phyloP scores from a whole-genome alignment of 345 rosid genomes.

The Eutrema yunnanense region DNA sequence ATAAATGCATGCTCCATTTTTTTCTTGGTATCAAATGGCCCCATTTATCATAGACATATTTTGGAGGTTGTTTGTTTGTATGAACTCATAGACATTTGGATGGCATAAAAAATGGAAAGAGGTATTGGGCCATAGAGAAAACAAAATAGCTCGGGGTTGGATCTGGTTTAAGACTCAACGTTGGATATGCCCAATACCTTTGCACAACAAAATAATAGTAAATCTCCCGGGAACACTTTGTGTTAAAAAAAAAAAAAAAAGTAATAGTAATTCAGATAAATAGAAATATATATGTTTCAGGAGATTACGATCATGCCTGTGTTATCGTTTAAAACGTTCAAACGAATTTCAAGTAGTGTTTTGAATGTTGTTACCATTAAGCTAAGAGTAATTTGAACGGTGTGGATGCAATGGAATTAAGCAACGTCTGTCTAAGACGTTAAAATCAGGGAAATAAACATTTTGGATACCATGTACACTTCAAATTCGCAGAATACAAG shows the following conservation, averaged over 20 bases:
- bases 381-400: neutral
- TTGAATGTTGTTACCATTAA: neutral
- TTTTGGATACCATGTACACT: neutral
- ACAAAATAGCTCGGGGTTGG: neutral
- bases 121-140: neutral
- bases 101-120: neutral
- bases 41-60: neutral
- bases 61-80: neutral
- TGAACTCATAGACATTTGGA: neutral
- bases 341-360: neutral
- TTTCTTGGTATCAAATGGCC: neutral
- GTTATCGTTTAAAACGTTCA: too few species aligned
- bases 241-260: too few species aligned
- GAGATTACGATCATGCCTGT: neutral
- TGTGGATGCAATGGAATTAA: neutral
- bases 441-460: neutral
- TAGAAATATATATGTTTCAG: neutral
- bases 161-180: neutral
- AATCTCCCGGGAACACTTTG: too few species aligned
- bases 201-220: neutral
- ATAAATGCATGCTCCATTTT: neutral
- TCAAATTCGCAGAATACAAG: neutral
- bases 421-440: neutral
- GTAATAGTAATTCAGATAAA: too few species aligned
- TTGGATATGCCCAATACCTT: neutral